phyloP scores from a whole-genome alignment of 352 stramenopile species.

The Globisporangium takayamanum region DNA sequence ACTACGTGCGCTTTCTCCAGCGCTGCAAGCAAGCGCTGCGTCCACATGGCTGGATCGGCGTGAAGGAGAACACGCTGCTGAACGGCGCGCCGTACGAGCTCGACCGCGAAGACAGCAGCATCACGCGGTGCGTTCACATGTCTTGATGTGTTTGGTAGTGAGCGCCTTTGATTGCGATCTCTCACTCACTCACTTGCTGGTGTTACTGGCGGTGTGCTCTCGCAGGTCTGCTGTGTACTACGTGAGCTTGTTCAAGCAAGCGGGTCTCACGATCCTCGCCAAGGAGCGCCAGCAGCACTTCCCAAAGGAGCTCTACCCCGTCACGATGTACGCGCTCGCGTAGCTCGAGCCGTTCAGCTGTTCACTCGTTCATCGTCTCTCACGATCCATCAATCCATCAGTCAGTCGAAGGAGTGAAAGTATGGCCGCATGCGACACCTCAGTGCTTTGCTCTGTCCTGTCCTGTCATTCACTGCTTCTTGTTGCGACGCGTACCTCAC shows the following conservation, averaged over 20 bases:
- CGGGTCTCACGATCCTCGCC: slow-evolving; percentile 81
- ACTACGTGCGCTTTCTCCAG: slow-evolving; percentile 91
- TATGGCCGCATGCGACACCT: too few species aligned
- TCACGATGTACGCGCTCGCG: slow-evolving; percentile 91
- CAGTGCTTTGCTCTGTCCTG: too few species aligned
- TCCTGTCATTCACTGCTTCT: too few species aligned
- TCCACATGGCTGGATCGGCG: slow-evolving; percentile 47
- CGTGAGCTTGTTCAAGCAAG: slow-evolving; percentile 89
- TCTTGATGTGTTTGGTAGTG: not conserved
- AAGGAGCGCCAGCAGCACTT: slow-evolving; percentile 89
- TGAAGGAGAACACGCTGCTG: slow-evolving; percentile 92
- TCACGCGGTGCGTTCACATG: slow-evolving; percentile 35
- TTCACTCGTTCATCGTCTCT: not conserved
- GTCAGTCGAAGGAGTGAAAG: not conserved
- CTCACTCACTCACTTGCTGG: not conserved
- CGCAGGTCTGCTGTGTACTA: slow-evolving; percentile 79
- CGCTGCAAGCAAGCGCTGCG: slow-evolving; percentile 73
- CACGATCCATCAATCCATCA: not conserved
- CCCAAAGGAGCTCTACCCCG: slow-evolving; percentile 92
- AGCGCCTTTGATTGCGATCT: too few species aligned
- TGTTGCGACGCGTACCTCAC: too few species aligned
- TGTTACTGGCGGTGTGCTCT: not conserved
- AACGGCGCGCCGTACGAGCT: slow-evolving; percentile 80
- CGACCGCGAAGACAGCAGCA: slow-evolving; percentile 92
- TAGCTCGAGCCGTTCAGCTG: slow-evolving; percentile 5